Base-by-base conservation (phyloP, 768 basidiomycete species). In the Trichaptum fuscoviolaceum region DNA sequence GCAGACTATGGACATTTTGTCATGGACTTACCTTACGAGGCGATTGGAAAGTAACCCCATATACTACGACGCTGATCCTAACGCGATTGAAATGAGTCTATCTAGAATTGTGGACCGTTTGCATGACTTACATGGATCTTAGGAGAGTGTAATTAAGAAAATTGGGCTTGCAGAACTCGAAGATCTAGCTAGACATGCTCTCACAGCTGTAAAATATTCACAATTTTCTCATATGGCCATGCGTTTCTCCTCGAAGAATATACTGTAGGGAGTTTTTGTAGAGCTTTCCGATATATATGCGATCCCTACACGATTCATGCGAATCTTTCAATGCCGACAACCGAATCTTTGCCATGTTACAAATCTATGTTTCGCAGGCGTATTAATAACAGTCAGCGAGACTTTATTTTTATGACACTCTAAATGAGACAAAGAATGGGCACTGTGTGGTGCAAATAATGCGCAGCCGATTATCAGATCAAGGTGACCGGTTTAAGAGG, bases 41-140 rank as follows among this genome's bases (percentile, higher is more conserved):
- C 83, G 96, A 68, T 76, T 93, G 66, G 80, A 78, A 66, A 87
- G 81, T 67, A 99, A 99, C 76, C 93, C 96, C 17, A 84, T 85
- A 0, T 98, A 92, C 77, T 98, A 99, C 72, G 90, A 88, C 64
- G 81, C 85, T 64, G 68, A 73, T 18, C 75, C 77, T 1, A 78
- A 73, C 30, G 76, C 80, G 10, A 76, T 79, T 66, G 83, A 83
- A 64, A 84, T 87, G 67, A 83, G 80, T 61, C 75, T 96, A 61
- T 94, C 93, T 7, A 81, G 87, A 35, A 78, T 95, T 34, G 86
- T 88, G 20, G 94, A 96, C 70, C 68, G 66, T 25, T 75, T 84
- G 25, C 80, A 72, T 52, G 61, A 25, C 30, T n/a, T 12, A n/a
- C 7, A 30, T 17, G 18, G 63, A 15, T 26, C 30, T 2, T 42